Conservation (phyloP, 1,139 yeast species). For the Sugiyamaella xylanicola region DNA sequence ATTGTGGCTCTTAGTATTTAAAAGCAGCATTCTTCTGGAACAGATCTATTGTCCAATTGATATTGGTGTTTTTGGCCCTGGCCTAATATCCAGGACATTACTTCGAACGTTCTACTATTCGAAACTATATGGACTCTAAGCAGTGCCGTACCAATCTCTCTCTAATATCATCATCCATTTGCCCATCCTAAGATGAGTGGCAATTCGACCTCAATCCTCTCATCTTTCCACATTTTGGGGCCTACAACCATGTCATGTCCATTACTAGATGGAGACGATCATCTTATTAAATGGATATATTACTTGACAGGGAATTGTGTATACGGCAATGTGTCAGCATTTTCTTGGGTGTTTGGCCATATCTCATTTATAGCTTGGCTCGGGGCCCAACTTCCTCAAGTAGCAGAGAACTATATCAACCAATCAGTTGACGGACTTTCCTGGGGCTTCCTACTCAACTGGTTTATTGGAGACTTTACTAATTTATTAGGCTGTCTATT, state of each 20-base stretch:
- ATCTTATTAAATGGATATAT: conserved; percentile 39
- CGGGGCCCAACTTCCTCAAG: conserved; percentile 88
- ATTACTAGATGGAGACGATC: conserved; percentile 27
- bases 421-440: conserved; percentile 89
- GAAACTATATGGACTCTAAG: no score
- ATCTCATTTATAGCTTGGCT: conserved; percentile 68
- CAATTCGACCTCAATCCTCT: background rate
- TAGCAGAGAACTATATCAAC: conserved; percentile 67
- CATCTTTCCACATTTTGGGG: conserved; percentile 1
- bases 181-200: background rate
- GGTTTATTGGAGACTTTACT: conserved; percentile 85
- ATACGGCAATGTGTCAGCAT: conserved; percentile 36
- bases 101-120: no score
- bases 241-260: conserved; percentile 25
- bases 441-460: conserved; percentile 67
- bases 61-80: no score
- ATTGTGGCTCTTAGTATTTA: no score
- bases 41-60: no score
- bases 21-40: no score
- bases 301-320: conserved; percentile 38
- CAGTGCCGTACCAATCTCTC: background rate
- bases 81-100: no score
- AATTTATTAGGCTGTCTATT: conserved; percentile 78
- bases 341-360: conserved; percentile 48
- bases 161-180: background rate